Conservation (phyloP, 2,329 filamentous ascomycete genomes). For the Cercospora nicotianae region DNA sequence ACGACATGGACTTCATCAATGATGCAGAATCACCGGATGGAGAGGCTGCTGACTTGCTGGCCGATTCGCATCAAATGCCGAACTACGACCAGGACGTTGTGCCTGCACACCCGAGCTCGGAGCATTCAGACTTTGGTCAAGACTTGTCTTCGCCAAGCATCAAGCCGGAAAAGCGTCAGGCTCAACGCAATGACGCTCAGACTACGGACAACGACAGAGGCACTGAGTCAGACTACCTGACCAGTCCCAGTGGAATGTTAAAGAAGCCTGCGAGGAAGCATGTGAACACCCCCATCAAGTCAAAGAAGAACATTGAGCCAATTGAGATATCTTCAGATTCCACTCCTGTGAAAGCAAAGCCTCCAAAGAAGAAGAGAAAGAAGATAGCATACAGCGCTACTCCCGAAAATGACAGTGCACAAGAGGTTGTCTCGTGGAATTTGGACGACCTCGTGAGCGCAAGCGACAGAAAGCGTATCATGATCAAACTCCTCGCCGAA, state of each 20-base stretch:
- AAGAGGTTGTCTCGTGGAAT: conserved; percentile 22
- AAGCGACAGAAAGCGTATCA: conserved; percentile 44
- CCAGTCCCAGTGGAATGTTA: not conserved
- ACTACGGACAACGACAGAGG: not conserved
- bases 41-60: not conserved
- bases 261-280: conserved; percentile 2
- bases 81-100: not conserved
- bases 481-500: conserved; percentile 46
- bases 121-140: not conserved
- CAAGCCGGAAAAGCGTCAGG: not conserved
- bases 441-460: conserved; percentile 17
- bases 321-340: conserved; percentile 28
- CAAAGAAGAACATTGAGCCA: not conserved
- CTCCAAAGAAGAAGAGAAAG: conserved; percentile 6
- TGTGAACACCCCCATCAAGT: conserved; percentile 10
- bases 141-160: conserved; percentile 1
- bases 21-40: not conserved
- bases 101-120: not conserved
- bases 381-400: conserved; percentile 6
- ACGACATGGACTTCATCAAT: conserved; percentile 15
- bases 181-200: not conserved
- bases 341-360: conserved; percentile 7
- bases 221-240: conserved; percentile 8
- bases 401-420: conserved; percentile 16
- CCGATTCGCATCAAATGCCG: not conserved